phyloP scores from a whole-genome alignment of 2,329 filamentous ascomycete genomes.

The Zymoseptoria passerinii region DNA sequence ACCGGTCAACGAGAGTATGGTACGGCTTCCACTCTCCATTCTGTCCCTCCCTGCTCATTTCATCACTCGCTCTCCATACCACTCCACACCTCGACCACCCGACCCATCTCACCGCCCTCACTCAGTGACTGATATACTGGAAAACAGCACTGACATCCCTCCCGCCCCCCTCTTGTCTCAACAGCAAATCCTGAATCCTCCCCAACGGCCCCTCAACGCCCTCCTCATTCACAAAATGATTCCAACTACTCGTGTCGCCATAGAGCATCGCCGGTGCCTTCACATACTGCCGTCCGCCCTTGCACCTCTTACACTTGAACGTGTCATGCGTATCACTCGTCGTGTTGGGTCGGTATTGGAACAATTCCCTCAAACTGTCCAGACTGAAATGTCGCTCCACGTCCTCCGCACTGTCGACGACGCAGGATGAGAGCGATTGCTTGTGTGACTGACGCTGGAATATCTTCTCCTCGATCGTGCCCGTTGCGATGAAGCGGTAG shows the following conservation, averaged over 20 bases:
- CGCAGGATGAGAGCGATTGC: conserved; percentile 89
- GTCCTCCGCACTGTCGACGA: conserved; percentile 93
- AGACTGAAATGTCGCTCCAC: conserved; percentile 94
- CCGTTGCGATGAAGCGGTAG: conserved; percentile 97
- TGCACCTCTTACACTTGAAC: conserved; percentile 95
- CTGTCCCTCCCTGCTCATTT: not conserved
- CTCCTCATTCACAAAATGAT: conserved; percentile 76
- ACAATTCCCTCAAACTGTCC: conserved; percentile 83
- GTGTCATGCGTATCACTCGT: conserved; percentile 94
- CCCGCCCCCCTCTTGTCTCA: conserved; percentile 76
- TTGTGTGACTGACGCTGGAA: conserved; percentile 98
- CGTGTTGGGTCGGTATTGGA: conserved; percentile 81
- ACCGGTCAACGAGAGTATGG: not conserved
- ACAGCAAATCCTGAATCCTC: conserved; percentile 79
- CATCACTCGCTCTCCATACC: too few relatives aligned
- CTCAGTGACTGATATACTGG: conserved; percentile 89
- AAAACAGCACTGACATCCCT: conserved; percentile 87
- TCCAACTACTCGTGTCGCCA: conserved; percentile 98
- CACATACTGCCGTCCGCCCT: conserved; percentile 68
- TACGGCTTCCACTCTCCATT: not conserved
- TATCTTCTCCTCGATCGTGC: conserved; percentile 98
- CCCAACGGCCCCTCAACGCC: conserved; percentile 54
- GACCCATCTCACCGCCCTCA: not conserved
- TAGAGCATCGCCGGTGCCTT: conserved; percentile 95
- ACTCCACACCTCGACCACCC: not conserved